Conservation (phyloP, 768 basidiomycete genomes). For the Suillus luteus region DNA sequence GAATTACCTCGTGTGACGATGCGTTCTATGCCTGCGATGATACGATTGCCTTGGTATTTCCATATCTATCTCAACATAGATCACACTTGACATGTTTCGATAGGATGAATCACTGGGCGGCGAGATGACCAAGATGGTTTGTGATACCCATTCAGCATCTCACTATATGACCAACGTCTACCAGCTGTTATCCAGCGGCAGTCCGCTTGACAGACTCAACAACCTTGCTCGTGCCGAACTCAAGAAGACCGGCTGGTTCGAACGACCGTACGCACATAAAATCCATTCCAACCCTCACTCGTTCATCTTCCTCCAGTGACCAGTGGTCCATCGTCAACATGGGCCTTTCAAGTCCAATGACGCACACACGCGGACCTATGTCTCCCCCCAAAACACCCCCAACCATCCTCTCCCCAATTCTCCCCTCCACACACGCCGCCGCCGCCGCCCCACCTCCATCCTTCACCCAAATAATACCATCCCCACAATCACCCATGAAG, state of each 20-base stretch:
- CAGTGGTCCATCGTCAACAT: constrained; percentile 30
- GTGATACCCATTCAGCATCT: constrained; percentile 15
- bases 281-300: not conserved
- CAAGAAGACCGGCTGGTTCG: constrained; percentile 34
- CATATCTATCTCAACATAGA: constrained; percentile 7
- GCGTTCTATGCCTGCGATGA: constrained; percentile 11
- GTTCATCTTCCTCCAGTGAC: constrained; percentile 22
- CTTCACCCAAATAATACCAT: constrained; percentile 11
- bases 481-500: constrained; percentile 6
- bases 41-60: constrained; percentile 20
- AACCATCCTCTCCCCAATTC: not conserved
- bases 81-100: constrained; percentile 15
- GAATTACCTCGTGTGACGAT: constrained; percentile 4
- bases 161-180: constrained; percentile 11
- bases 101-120: not conserved
- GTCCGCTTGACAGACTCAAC: constrained; percentile 33
- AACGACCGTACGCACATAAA: constrained; percentile 24
- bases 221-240: constrained; percentile 29
- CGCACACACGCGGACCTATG: not conserved
- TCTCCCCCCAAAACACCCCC: constrained; percentile 16
- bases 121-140: constrained; percentile 31
- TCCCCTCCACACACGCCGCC: not conserved
- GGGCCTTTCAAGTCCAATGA: constrained; percentile 20
- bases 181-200: constrained; percentile 21
- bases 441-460: constrained; percentile 1